phyloP scores from a whole-genome alignment of 2,329 filamentous ascomycete genomes.

The Cytospora schulzeri region DNA sequence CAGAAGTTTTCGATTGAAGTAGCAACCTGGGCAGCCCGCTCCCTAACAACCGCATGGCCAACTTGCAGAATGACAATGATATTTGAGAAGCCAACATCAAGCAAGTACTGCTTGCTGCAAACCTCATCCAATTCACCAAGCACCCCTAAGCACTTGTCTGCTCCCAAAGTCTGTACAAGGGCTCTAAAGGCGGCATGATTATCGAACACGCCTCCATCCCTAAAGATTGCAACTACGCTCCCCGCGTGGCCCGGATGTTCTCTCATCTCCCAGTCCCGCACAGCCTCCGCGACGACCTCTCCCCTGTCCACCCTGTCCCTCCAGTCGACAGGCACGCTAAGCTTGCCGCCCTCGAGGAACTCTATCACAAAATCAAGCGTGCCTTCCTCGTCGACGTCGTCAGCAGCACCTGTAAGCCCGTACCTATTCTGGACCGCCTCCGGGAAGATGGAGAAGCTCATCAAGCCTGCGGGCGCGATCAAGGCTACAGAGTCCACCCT shows the following conservation, averaged over 20 bases:
- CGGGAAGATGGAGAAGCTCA: no score
- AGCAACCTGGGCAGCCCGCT: slow-evolving; percentile 7
- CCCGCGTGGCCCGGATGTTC: slow-evolving; percentile 49
- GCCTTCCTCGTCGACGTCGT: slow-evolving; percentile 37
- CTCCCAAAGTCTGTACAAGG: no score
- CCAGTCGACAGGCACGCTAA: slow-evolving; percentile 49
- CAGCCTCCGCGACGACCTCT: slow-evolving; percentile 49
- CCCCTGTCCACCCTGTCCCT: slow-evolving; percentile 42
- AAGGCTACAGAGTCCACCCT: slow-evolving; percentile 41
- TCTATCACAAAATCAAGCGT: slow-evolving; percentile 41
- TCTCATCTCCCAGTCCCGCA: slow-evolving; percentile 50
- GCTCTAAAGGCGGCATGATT: slow-evolving; percentile 30
- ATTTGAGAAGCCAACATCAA: slow-evolving; percentile 11
- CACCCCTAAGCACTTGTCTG: slow-evolving; percentile 22
- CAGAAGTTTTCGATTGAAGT: slow-evolving; percentile 17
- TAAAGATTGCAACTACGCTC: slow-evolving; percentile 48
- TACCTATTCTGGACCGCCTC: no score
- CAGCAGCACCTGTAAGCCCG: slow-evolving; percentile 40
- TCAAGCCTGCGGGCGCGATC: slow-evolving; percentile 45
- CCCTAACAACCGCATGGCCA: slow-evolving; percentile 18
- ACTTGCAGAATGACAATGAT: slow-evolving; percentile 5
- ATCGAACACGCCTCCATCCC: slow-evolving; percentile 48
- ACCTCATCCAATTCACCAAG: slow-evolving; percentile 19
- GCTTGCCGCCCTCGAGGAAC: slow-evolving; percentile 46
- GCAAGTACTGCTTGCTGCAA: neutral